These are phyloP conservation scores for Fusarium liriodendri DNA, from an alignment of 2,329 filamentous ascomycete species.

Conservation along the genomic window DNA sequence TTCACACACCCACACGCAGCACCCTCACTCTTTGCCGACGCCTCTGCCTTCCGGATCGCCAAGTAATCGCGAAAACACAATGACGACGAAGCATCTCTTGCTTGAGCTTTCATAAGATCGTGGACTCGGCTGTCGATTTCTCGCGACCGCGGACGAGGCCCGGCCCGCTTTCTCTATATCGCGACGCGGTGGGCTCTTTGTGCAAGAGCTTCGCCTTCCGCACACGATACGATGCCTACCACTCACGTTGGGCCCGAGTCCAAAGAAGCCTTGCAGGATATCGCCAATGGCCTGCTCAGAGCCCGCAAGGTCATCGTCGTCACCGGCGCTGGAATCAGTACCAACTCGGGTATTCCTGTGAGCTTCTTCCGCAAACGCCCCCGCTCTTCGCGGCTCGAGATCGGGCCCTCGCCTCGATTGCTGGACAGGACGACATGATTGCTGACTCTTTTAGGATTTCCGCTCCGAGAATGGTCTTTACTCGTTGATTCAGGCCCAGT, in stretches of 20 bases:
- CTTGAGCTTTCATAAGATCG: constrained; percentile 15
- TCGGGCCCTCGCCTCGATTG: neutral
- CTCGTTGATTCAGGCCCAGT: constrained; percentile 76
- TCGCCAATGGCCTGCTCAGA: constrained; percentile 73
- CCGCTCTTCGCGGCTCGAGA: constrained; percentile 15
- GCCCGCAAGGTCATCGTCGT: constrained; percentile 77
- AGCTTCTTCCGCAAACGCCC: constrained; percentile 17
- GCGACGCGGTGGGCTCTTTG: constrained; percentile 42
- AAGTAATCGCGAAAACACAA: constrained; percentile 21
- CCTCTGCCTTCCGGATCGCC: neutral
- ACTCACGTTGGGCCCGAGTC: constrained; percentile 64
- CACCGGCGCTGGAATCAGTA: constrained; percentile 80
- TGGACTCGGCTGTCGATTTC: constrained; percentile 27
- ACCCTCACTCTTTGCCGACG: neutral
- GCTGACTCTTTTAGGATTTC: constrained; percentile 66
- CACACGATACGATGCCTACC: constrained; percentile 72
- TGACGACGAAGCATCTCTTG: constrained; percentile 25
- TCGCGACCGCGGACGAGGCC: constrained; percentile 28
- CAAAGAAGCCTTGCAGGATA: constrained; percentile 67
- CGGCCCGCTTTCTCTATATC: constrained; percentile 22
- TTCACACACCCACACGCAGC: neutral
- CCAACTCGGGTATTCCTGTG: constrained; percentile 81
- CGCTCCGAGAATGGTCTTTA: constrained; percentile 79
- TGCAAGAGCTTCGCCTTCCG: constrained; percentile 6
- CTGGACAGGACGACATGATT: neutral